Base-by-base conservation (phyloP, 192 early-diverging fungal species). In the Backusella circina region DNA sequence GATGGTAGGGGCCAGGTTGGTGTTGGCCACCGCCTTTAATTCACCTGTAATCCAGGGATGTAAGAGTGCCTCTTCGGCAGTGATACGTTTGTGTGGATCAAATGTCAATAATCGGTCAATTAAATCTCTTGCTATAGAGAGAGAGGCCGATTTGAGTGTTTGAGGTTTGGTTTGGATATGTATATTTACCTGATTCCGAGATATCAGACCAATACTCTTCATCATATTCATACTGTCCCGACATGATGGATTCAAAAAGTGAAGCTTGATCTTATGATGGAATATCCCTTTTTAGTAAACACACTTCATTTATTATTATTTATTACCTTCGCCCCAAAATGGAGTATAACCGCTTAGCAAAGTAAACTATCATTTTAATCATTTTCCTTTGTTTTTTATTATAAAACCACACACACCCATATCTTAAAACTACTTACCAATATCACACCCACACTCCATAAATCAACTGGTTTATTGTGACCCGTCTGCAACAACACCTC, bases 361-460 rank as follows among this genome's bases (percentile, higher is more conserved):
- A 39, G 94, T 93, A 77, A 93, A 98, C 77, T 80, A 74, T 33
- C 44, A 44, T 47, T 51, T 39, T 30, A 71, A 68, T 57, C 51
- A 57, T 57, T 57, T 57, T 57, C 23, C 2, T 57, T 57, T 54
- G 3, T 47, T 30, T 23, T 32, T 51, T 30, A n/a, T n/a, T n/a
- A 28, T 33, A 38, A 75, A 38, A 54, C 36, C 35, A 35, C 30
- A 21, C 44, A 31, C 70, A 1, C 69, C 9, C 38, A 47, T 23
- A 47, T 5, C 50, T 13, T 13, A 8, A 41, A 21, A 32, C 16
- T 18, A 37, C 64, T 76, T 75, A 80, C 79, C 31, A 93, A 88
- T 70, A 99, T 93, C 2, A 97, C 93, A 67, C 97, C 97, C 28
- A 99, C 87, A 35, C 93, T 94, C 96, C 96, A 99, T 70, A 98